Evolutionary conservation across 2,329 filamentous ascomycete species (phyloP).

Genomic region (Sporothrix sp.): DNA sequence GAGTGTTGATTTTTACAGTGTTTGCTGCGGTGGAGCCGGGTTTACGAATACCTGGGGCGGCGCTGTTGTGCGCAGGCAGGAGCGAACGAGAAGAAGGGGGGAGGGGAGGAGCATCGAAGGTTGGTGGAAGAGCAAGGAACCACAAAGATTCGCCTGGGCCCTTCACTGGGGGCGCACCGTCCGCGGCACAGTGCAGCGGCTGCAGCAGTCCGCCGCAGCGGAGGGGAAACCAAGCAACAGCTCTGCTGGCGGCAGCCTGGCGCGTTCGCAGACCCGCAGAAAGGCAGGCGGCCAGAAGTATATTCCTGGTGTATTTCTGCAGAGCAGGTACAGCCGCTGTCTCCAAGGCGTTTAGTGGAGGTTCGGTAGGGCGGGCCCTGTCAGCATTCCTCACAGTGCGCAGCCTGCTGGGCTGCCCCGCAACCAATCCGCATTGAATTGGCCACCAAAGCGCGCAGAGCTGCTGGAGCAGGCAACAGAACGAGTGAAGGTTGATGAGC

Average conservation of each 20-base stretch:
- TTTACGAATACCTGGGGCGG: not conserved
- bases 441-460: not conserved
- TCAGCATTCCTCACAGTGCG: constrained; percentile 10
- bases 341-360: no score
- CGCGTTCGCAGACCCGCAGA: no score
- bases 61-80: not conserved
- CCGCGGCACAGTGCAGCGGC: not conserved
- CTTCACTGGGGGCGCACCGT: not conserved
- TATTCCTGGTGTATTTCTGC: no score
- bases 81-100: not conserved
- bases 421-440: not conserved
- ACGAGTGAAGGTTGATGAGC: no score
- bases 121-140: constrained; percentile 21
- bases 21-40: constrained; percentile 19
- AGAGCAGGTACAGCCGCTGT: no score
- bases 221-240: no score
- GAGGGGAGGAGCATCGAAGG: not conserved
- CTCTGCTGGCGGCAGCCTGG: no score
- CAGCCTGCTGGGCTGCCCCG: not conserved
- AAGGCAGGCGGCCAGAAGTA: no score
- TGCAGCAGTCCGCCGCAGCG: not conserved
- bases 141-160: constrained; percentile 18
- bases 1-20: constrained; percentile 13
- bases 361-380: not conserved
- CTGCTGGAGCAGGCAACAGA: not conserved